phyloP scores from a whole-genome alignment of 371 early-diverging fungal genomes.

The Rhizopus arrhizus region DNA sequence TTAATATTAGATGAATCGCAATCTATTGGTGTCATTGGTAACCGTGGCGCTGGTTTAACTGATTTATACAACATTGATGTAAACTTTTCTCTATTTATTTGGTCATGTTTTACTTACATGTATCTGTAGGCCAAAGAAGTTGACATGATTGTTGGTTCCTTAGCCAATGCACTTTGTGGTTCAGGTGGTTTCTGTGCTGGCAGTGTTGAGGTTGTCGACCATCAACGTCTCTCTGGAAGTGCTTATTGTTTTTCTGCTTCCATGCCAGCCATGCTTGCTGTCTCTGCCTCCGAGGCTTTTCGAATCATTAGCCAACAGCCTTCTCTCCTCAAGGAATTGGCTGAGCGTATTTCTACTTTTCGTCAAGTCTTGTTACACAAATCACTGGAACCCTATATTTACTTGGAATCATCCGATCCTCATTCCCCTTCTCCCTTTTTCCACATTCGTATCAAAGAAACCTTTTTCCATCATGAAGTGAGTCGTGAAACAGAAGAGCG shows the following conservation, averaged over 20 bases:
- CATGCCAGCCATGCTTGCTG: conserved; percentile 95
- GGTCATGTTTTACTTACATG: too few species aligned
- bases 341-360: conserved; percentile 40
- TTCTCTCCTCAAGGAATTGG: conserved; percentile 32
- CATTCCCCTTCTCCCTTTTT: conserved; percentile 67
- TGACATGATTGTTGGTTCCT: conserved; percentile 94
- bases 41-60: conserved; percentile 88
- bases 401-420: conserved; percentile 48
- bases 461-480: conserved; percentile 41
- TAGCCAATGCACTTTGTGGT: conserved; percentile 83
- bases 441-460: conserved; percentile 65
- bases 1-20: conserved; percentile 96
- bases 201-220: conserved; percentile 86
- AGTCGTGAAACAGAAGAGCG: conserved; percentile 61
- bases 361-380: conserved; percentile 43
- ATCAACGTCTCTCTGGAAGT: conserved; percentile 91
- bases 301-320: conserved; percentile 59
- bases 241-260: conserved; percentile 99
- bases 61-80: conserved; percentile 80
- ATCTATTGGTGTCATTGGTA: conserved; percentile 93
- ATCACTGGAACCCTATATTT: conserved; percentile 44
- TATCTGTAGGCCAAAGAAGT: conserved; percentile 67
- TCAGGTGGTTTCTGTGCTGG: conserved; percentile 98
- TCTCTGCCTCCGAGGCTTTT: conserved; percentile 87
- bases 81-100: conserved; percentile 9